These are phyloP conservation scores for Tetrapisispora fleetii DNA, from an alignment of 805 yeast species.

Conservation along the genomic window DNA sequence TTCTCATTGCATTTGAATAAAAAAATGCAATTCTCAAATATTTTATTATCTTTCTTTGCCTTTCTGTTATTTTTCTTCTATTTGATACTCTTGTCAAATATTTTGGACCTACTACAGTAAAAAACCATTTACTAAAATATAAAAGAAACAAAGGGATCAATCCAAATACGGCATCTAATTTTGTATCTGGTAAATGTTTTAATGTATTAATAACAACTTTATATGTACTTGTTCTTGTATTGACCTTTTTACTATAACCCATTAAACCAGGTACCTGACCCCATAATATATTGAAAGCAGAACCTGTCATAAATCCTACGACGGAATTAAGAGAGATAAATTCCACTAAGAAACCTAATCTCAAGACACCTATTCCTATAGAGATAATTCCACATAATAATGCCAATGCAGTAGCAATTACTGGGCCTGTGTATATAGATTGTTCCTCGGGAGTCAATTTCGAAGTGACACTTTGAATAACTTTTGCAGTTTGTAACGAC, in stretches of 20 bases:
- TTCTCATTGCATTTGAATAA: constrained; percentile 66
- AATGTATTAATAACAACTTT: constrained; percentile 59
- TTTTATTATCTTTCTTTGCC: constrained; percentile 1
- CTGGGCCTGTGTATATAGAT: constrained; percentile 42
- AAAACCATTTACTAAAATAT: constrained; percentile 57
- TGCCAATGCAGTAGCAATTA: constrained; percentile 71
- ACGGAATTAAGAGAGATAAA: constrained; percentile 87
- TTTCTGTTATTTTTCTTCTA: constrained; percentile 1
- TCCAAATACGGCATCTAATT: constrained; percentile 84
- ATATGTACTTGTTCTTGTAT: constrained; percentile 66
- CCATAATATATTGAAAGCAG: constrained; percentile 69
- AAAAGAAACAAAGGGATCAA: constrained; percentile 63
- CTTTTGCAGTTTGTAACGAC: constrained; percentile 78
- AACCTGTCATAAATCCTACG: constrained; percentile 90
- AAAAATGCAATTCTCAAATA: constrained; percentile 40
- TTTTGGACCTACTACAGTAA: constrained; percentile 46
- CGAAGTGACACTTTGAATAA: constrained; percentile 51
- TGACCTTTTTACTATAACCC: constrained; percentile 60
- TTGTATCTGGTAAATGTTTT: constrained; percentile 59
- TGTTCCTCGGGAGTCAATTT: constrained; percentile 33
- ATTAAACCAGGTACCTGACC: constrained; percentile 84
- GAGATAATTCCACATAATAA: constrained; percentile 81
- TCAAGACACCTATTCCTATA: constrained; percentile 66
- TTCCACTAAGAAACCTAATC: constrained; percentile 83
- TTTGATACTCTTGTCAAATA: constrained; percentile 43